Base-by-base conservation (phyloP, 179 eudicot genomes). In the Silene vulgaris region DNA sequence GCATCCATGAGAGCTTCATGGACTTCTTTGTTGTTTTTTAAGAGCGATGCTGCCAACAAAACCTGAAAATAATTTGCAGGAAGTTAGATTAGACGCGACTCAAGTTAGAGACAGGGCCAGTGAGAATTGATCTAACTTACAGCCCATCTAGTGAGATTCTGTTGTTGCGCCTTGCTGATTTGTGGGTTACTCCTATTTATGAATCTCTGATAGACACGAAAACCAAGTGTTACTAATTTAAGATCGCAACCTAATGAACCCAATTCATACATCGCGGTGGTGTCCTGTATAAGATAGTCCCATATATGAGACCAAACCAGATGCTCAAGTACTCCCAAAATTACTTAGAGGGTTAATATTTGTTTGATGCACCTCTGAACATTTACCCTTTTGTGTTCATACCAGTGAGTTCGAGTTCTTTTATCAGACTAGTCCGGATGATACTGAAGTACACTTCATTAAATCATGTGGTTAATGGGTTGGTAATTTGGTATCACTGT, bases 71-170 rank as follows among this genome's bases (percentile, higher is more conserved):
- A 20, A 21, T n/a, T 69, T 52, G 40, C 32, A 11, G 16, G 12
- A 74, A 40, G 37, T 69, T 2, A 48, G 7, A 72, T 17, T 62
- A 26, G 23, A 30, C 30, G 21, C 20, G 40, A 50, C 37, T 4
- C 0, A 45, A 23, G 56, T 1, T 26, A 12, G 35, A 52, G 50
- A 74, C 17, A 17, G 20, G 32, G 32, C 60, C 0, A 43, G 70
- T 23, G 35, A 30, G 17, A 8, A 37, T 37, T 9, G 35, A 28
- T 72, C 13, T 26, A 12, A 84, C 96, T 88, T 90, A 92, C 99
- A 6, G 99, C 99, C 99, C 99, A 92, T 89, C 99, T 83, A 73
- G 99, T 95, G 40, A 95, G 93, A 69, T 95, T 95, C 83, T 92
- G 97, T 76, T 92, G 99, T 79, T 92, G 97, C 2, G 84, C 91